Conservation (phyloP, 1,284 basidiomycete genomes). For the Fomitopsis betulina region DNA sequence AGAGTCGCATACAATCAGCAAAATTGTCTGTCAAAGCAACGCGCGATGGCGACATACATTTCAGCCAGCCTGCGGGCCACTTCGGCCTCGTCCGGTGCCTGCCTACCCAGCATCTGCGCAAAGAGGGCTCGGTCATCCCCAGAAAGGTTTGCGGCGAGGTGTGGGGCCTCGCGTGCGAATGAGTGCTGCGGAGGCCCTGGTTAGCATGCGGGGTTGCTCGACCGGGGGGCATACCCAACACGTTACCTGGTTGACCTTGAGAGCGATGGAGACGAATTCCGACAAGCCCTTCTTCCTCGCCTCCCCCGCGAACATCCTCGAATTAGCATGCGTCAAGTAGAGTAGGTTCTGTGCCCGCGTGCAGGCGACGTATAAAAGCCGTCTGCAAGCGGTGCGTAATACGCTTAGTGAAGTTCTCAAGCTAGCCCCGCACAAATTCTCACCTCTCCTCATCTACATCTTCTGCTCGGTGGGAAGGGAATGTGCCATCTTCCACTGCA, state of each 20-base stretch:
- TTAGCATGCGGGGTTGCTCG: neutral
- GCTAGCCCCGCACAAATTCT: constrained; percentile 12
- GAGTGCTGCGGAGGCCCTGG: constrained; percentile 2
- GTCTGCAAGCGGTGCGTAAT: constrained; percentile 35
- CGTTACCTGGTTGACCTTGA: constrained; percentile 34
- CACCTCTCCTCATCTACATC: constrained; percentile 82
- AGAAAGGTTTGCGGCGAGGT: neutral
- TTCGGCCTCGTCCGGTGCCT: constrained; percentile 36
- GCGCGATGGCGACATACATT: constrained; percentile 34
- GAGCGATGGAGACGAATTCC: constrained; percentile 40
- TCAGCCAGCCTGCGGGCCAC: constrained; percentile 38
- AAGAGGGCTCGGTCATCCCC: constrained; percentile 10
- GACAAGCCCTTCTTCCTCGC: constrained; percentile 40
- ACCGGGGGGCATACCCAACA: neutral
- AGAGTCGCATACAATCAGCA: neutral
- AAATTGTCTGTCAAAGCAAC: neutral
- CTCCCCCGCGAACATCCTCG: constrained; percentile 51
- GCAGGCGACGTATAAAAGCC: constrained; percentile 87
- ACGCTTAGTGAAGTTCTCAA: neutral
- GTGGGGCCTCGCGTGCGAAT: constrained; percentile 13
- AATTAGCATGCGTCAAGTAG: constrained; percentile 50
- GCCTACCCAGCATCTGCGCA: constrained; percentile 33
- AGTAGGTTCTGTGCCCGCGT: constrained; percentile 81
- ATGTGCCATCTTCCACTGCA: constrained; percentile 72
- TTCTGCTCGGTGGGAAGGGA: constrained; percentile 76